Base-by-base conservation (phyloP, 140 eudicot species). In the Senecio squalidus region DNA sequence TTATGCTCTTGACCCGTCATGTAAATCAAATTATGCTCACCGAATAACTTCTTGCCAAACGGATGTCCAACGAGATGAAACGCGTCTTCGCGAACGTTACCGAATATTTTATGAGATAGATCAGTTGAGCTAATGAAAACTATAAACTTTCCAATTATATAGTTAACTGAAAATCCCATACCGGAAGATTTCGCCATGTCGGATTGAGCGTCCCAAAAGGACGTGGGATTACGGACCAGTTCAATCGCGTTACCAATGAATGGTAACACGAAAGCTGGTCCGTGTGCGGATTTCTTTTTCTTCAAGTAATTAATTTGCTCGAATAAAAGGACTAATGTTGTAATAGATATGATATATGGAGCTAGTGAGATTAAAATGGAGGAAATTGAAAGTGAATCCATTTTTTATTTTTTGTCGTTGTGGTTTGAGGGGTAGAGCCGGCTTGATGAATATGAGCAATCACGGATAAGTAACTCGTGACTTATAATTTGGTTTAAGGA, bases 61-160 rank as follows among this genome's bases (percentile, higher is more conserved):
- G 97, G 97, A 36, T 90, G 97, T 0, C 95, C 97, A 21, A 86
- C 58, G 60, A 83, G 80, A 39, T 86, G 97, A 55, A 90, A 90
- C 6, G 88, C 97, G 50, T 90, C 95, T 0, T 83, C 91, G 0
- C 91, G 81, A 9, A 90, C 94, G 59, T 90, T 90, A 8, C 85
- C 79, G 76, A 90, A 86, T 62, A 90, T 36, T 63, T 80, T 83
- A 39, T 83, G 98, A 1, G 91, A 83, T 1, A 83, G 77, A 1
- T 86, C 95, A 9, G 95, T 67, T 29, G 79, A 71, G 4, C 78
- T 71, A 21, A 86, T 72, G 74, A 86, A 90, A 40, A 90, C 60
- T 11, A 86, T 86, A 76, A 77, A 90, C 7, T 61, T 70, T 6
- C 98, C 95, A 41, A 86, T 76, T 1, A 90, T 74, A 64, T 90